These are phyloP conservation scores for Exidia glandulosa DNA, from an alignment of 768 basidiomycete genomes.

Conservation along the genomic window DNA sequence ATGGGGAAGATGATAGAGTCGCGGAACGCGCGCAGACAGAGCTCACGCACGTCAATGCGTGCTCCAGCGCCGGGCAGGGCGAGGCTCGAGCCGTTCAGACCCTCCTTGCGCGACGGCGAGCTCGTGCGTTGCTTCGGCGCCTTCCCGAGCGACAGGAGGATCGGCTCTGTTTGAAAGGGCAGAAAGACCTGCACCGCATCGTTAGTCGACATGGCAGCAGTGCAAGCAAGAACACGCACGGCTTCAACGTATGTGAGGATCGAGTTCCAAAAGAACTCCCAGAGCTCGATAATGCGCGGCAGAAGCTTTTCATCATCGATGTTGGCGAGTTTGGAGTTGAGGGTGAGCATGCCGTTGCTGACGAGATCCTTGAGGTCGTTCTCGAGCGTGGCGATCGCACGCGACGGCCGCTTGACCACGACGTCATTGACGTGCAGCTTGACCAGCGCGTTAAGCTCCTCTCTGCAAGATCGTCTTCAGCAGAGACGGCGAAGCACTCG, in stretches of 20 bases:
- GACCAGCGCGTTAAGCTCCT: constrained; percentile 79
- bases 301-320: constrained; percentile 73
- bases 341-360: constrained; percentile 80
- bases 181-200: constrained; percentile 39
- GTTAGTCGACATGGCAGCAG: constrained; percentile 16
- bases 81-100: constrained; percentile 32
- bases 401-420: constrained; percentile 62
- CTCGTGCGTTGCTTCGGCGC: constrained; percentile 36
- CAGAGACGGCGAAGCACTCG: neutral
- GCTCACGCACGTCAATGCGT: constrained; percentile 60
- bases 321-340: constrained; percentile 71
- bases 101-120: constrained; percentile 41
- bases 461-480: constrained; percentile 30
- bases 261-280: constrained; percentile 91
- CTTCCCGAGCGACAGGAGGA: constrained; percentile 60
- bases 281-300: constrained; percentile 69
- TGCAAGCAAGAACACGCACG: constrained; percentile 31
- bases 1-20: constrained; percentile 68
- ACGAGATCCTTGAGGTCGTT: constrained; percentile 76
- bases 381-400: constrained; percentile 62
- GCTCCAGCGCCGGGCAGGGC: constrained; percentile 21
- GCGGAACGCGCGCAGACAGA: constrained; percentile 71
- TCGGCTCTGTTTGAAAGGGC: constrained; percentile 49
- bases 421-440: constrained; percentile 66
- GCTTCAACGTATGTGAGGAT: constrained; percentile 82